These are phyloP conservation scores for Carex sylvatica DNA, from an alignment of 202 grass and related monocot genomes.

Conservation along the genomic window DNA sequence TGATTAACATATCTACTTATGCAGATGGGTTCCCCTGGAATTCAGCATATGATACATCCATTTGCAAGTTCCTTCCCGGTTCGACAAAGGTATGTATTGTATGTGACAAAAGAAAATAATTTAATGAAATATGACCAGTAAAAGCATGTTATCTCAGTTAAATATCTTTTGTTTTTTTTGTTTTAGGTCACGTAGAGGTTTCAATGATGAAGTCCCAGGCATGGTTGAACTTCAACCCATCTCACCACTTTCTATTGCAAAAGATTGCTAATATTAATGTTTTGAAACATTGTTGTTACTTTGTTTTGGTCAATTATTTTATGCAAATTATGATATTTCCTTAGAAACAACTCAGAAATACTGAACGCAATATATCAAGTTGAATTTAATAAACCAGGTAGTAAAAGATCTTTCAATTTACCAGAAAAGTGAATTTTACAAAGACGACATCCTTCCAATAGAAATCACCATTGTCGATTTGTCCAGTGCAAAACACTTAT, in stretches of 20 bases:
- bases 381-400: neutral
- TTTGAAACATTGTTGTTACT: neutral
- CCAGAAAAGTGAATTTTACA: neutral
- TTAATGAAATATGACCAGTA: neutral
- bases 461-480: neutral
- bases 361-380: neutral
- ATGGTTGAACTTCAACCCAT: conserved; percentile 18
- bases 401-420: neutral
- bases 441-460: neutral
- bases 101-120: neutral
- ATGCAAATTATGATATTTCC: neutral
- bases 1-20: neutral
- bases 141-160: neutral
- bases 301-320: neutral
- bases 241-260: neutral
- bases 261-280: neutral
- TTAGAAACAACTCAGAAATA: neutral
- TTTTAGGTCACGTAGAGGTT: neutral
- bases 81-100: conserved; percentile 40
- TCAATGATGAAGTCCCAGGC: neutral
- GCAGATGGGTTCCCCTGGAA: conserved; percentile 24
- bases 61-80: conserved; percentile 26
- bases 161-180: neutral
- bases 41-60: conserved; percentile 11
- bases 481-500: neutral